Percentiles rank a stretch among this genome's conserved stretches.
These are phyloP conservation scores for Trichosporon faecale DNA, from an alignment of 1,284 basidiomycete species.

Conservation along the genomic window DNA sequence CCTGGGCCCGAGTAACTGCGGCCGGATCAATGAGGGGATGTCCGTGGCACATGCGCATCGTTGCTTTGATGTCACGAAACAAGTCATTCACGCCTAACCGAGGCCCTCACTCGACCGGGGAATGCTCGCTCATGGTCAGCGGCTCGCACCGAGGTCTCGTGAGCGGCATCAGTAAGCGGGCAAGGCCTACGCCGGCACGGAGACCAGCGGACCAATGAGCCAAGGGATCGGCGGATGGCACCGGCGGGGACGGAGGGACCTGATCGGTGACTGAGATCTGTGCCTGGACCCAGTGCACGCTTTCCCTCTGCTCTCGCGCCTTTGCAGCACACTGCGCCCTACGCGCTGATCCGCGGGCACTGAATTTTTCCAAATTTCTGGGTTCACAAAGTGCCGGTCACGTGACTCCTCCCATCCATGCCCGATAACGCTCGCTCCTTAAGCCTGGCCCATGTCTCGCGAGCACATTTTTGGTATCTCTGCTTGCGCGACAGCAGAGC, in stretches of 20 bases:
- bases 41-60: no score
- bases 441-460: not conserved
- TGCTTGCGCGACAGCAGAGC: constrained; percentile 4
- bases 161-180: not conserved
- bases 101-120: no score
- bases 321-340: not conserved
- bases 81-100: not conserved
- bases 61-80: not conserved
- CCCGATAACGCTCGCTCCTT: not conserved
- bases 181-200: not conserved
- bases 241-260: not conserved
- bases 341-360: not conserved
- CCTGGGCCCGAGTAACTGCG: not conserved
- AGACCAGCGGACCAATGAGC: not conserved
- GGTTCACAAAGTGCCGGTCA: not conserved
- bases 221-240: not conserved
- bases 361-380: not conserved
- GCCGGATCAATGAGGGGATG: no score
- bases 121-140: not conserved
- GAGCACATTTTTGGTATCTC: constrained; percentile 2
- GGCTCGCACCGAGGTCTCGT: not conserved
- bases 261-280: not conserved
- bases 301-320: not conserved
- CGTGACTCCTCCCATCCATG: not conserved
- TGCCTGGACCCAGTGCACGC: not conserved